Conservation (phyloP, 208 protist species). For the Wallacemonas collosoma region DNA sequence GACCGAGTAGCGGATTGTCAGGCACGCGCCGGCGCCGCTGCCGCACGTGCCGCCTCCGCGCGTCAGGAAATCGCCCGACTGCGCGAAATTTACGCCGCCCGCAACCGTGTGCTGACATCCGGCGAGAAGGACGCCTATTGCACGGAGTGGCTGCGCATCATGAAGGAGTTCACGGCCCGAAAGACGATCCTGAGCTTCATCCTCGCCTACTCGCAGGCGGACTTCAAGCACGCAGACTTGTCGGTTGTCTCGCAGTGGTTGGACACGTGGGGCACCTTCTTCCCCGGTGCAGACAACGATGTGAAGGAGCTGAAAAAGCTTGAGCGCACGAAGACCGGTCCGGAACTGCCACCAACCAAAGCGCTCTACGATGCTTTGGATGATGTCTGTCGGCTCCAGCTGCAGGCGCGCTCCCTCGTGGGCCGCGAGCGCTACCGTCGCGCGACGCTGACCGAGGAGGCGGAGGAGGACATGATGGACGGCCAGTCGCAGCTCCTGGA, state of each 20-base stretch:
- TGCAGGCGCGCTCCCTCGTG: slow-evolving; percentile 67
- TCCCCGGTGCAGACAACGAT: slow-evolving; percentile 31
- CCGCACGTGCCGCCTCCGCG: slow-evolving; percentile 22
- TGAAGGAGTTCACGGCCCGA: slow-evolving; percentile 56
- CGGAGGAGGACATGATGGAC: slow-evolving; percentile 62
- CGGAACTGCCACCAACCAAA: slow-evolving; percentile 38
- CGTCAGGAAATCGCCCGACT: slow-evolving; percentile 23
- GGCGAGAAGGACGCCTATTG: slow-evolving; percentile 29
- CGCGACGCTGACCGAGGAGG: slow-evolving; percentile 45
- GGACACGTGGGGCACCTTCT: slow-evolving; percentile 68
- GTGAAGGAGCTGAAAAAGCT: slow-evolving; percentile 39
- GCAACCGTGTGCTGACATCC: not conserved
- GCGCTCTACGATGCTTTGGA: slow-evolving; percentile 62
- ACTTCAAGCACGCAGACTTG: slow-evolving; percentile 49
- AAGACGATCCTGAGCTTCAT: slow-evolving; percentile 50
- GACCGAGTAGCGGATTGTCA: slow-evolving; percentile 21
- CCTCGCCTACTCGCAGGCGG: slow-evolving; percentile 48
- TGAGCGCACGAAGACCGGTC: slow-evolving; percentile 29
- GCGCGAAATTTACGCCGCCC: slow-evolving; percentile 5
- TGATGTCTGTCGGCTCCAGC: slow-evolving; percentile 68
- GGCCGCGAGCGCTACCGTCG: slow-evolving; percentile 67
- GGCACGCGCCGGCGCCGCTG: not conserved
- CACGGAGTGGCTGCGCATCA: slow-evolving; percentile 30
- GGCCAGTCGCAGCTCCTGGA: slow-evolving; percentile 64
- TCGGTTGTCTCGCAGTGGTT: slow-evolving; percentile 53